phyloP scores from a whole-genome alignment of 495 filamentous ascomycete genomes.

The Pyronema omphalodes region DNA sequence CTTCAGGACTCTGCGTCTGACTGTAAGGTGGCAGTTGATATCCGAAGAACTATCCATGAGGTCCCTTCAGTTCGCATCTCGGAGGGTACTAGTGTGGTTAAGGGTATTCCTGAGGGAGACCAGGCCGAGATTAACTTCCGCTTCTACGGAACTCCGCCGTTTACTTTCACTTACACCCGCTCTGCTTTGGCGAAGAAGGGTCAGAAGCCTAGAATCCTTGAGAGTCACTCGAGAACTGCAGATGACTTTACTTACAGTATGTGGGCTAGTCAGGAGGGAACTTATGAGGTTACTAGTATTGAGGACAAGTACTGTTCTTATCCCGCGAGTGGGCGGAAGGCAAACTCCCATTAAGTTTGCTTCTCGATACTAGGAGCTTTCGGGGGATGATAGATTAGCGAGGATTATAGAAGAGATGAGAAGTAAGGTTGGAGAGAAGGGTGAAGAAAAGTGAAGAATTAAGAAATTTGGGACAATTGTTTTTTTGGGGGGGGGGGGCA shows the following conservation, averaged over 20 bases:
- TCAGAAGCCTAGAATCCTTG: constrained; percentile 56
- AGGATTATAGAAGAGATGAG: too few species aligned
- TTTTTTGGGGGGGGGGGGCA: too few species aligned
- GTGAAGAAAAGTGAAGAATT: too few species aligned
- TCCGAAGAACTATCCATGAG: constrained; percentile 67
- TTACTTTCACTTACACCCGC: constrained; percentile 91
- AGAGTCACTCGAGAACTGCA: constrained; percentile 72
- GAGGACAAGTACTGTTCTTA: constrained; percentile 63
- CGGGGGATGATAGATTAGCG: neutral
- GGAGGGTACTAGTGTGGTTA: constrained; percentile 53
- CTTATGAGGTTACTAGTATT: constrained; percentile 89
- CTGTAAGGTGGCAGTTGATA: constrained; percentile 59
- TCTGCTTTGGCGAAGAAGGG: constrained; percentile 66
- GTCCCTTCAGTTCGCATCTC: constrained; percentile 81
- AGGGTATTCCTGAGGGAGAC: constrained; percentile 92
- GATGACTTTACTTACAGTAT: constrained; percentile 64
- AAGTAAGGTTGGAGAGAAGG: too few species aligned
- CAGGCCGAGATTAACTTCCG: constrained; percentile 82
- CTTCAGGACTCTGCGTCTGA: constrained; percentile 64
- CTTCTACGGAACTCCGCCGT: constrained; percentile 87
- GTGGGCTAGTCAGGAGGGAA: constrained; percentile 74
- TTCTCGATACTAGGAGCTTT: neutral
- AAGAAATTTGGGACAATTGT: too few species aligned
- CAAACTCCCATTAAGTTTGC: neutral
- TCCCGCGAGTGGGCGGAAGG: constrained; percentile 9